Conservation (phyloP, 495 filamentous ascomycete species). For the Tuber calosporum region DNA sequence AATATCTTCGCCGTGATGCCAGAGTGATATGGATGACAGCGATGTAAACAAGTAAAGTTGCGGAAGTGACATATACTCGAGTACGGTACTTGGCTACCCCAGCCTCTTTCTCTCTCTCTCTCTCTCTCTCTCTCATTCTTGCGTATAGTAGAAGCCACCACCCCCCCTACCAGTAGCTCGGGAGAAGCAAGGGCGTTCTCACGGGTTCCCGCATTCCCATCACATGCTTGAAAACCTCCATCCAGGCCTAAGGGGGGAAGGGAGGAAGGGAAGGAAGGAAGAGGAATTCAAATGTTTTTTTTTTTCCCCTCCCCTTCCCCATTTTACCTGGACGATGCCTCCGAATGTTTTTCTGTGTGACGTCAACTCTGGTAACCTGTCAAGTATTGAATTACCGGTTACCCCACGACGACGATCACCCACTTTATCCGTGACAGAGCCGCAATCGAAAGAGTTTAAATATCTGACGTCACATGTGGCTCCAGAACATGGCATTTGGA, state of each 20-base stretch:
- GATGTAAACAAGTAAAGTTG: background rate
- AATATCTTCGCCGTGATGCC: background rate
- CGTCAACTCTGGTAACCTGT: constrained; percentile 14
- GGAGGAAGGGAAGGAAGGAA: no score
- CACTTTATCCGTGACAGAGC: constrained; percentile 4
- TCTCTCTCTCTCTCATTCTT: no score
- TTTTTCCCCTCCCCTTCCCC: background rate
- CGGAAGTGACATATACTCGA: constrained; percentile 3
- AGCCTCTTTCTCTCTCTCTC: background rate
- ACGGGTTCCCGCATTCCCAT: background rate
- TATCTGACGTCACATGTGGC: constrained; percentile 18
- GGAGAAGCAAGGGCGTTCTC: background rate
- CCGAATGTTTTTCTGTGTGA: constrained; percentile 13
- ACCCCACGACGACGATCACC: constrained; percentile 11
- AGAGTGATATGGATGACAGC: background rate
- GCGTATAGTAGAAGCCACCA: background rate
- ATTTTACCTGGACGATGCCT: background rate
- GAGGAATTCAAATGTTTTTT: background rate
- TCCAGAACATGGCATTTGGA: background rate
- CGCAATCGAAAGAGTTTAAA: constrained; percentile 5
- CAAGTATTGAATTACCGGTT: constrained; percentile 10
- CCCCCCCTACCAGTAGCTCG: background rate
- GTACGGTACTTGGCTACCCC: background rate
- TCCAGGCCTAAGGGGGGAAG: no score
- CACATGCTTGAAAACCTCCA: background rate